phyloP scores from a whole-genome alignment of 2,329 filamentous ascomycete species.

The Cercospora beticola region DNA sequence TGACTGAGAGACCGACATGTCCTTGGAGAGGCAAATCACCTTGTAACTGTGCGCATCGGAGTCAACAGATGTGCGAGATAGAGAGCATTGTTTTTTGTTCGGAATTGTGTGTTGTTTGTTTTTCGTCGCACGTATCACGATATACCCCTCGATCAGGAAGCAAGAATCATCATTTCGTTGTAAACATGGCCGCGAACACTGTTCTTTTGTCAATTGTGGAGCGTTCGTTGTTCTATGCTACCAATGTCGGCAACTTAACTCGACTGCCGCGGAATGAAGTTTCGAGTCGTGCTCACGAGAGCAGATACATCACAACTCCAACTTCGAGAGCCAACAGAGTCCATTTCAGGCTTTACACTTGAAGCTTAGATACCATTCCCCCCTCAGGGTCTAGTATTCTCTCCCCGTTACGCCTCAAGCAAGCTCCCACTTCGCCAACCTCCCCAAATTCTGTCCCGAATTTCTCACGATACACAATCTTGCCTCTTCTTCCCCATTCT shows the following conservation, averaged over 20 bases:
- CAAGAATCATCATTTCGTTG: neutral
- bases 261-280: too few relatives aligned
- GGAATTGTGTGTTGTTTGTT: neutral
- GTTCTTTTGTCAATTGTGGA: neutral
- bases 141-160: neutral
- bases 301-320: neutral
- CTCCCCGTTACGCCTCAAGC: slow-evolving; percentile 36
- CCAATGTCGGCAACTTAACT: neutral
- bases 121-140: neutral
- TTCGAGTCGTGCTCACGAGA: too few relatives aligned
- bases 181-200: neutral
- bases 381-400: neutral
- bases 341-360: neutral
- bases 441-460: slow-evolving; percentile 73
- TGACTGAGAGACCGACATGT: neutral
- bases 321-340: neutral
- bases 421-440: slow-evolving; percentile 76
- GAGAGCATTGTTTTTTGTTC: neutral
- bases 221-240: neutral
- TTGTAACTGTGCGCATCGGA: neutral
- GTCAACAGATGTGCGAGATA: neutral
- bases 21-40: neutral
- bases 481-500: slow-evolving; percentile 43
- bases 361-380: neutral
- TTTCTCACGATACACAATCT: slow-evolving; percentile 77